These are phyloP conservation scores for Hura crepitans DNA, from an alignment of 441 rosid genomes.

Conservation along the genomic window DNA sequence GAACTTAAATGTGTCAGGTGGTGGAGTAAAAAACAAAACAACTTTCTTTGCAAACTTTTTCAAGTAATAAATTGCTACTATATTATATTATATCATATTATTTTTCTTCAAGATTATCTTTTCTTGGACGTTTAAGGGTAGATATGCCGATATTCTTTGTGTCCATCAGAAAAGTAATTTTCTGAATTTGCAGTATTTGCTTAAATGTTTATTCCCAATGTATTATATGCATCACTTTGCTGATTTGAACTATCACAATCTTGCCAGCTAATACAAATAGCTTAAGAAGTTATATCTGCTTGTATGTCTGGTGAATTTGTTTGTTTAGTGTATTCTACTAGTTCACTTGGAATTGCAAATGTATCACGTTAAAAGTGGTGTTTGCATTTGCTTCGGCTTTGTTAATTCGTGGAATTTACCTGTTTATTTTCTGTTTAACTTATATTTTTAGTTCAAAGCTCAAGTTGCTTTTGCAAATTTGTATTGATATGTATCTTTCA, in stretches of 20 bases:
- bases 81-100: background rate
- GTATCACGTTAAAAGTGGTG: too few relatives aligned
- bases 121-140: background rate
- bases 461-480: slow-evolving; percentile 7
- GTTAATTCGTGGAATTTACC: background rate
- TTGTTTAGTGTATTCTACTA: background rate
- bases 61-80: slow-evolving; percentile 1
- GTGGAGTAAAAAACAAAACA: background rate
- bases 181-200: background rate
- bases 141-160: background rate
- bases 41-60: background rate
- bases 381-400: slow-evolving; percentile 8
- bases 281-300: background rate
- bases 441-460: background rate
- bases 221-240: background rate
- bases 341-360: background rate
- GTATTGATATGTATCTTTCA: slow-evolving; percentile 17
- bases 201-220: background rate
- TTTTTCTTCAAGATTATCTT: slow-evolving; percentile 6
- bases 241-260: background rate
- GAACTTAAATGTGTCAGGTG: background rate
- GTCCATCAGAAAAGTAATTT: background rate
- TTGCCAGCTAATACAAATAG: slow-evolving; percentile 4
- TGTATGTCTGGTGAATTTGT: background rate
- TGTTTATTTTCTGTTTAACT: background rate